phyloP scores from a whole-genome alignment of 805 yeast species.

The Cyberlindnera amylophila region DNA sequence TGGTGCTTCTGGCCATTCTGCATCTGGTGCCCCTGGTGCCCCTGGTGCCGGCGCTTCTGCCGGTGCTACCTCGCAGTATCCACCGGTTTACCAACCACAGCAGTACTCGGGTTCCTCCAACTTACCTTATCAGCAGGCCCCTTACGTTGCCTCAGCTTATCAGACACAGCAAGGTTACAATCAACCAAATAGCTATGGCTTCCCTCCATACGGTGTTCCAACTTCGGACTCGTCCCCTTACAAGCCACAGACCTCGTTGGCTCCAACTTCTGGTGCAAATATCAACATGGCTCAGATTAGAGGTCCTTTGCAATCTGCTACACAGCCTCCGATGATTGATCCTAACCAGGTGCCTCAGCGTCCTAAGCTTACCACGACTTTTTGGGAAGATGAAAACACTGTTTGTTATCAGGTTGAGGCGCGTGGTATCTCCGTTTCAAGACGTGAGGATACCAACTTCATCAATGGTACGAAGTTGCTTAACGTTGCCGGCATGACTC shows the following conservation, averaged over 20 bases:
- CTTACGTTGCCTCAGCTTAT: slow-evolving; percentile 1
- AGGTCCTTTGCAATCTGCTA: slow-evolving; percentile 16
- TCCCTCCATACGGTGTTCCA: slow-evolving; percentile 14
- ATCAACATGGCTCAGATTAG: slow-evolving; percentile 16
- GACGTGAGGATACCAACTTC: slow-evolving; percentile 71
- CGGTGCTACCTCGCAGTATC: slow-evolving; percentile 6
- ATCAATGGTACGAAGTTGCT: slow-evolving; percentile 67
- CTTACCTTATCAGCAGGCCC: slow-evolving; percentile 5
- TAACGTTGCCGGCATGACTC: slow-evolving; percentile 69
- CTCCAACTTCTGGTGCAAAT: slow-evolving; percentile 9
- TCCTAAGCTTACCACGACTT: slow-evolving; percentile 65
- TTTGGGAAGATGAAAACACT: slow-evolving; percentile 76
- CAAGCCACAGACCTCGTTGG: slow-evolving; percentile 7
- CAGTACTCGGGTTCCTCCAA: slow-evolving; percentile 2
- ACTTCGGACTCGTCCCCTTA: slow-evolving; percentile 9
- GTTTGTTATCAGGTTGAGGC: slow-evolving; percentile 71
- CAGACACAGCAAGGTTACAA: background rate
- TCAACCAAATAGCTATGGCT: slow-evolving; percentile 6
- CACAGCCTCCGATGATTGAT: slow-evolving; percentile 22
- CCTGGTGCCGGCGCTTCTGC: background rate
- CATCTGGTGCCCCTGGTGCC: background rate
- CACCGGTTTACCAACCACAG: slow-evolving; percentile 11
- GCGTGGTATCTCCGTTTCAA: slow-evolving; percentile 60
- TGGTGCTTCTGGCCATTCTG: background rate
- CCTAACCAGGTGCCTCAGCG: slow-evolving; percentile 29